A percentile compares a stretch with the other conserved stretches of the same genome.
Evolutionary conservation across 306 rosid species (phyloP).

Genomic region (Urtica urens): DNA sequence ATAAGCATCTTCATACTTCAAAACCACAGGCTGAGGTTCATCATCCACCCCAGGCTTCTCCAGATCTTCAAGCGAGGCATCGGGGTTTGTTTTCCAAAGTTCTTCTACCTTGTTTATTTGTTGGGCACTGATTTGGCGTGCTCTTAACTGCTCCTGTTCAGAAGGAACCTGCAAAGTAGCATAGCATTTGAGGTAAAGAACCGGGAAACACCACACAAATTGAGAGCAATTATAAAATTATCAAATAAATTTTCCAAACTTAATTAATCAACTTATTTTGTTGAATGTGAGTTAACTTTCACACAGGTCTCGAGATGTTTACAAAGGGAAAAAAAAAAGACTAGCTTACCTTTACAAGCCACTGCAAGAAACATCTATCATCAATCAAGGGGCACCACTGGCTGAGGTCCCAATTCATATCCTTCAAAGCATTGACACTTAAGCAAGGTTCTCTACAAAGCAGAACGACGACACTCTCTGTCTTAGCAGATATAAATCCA

Average conservation of each 20-base stretch:
- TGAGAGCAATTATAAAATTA: neutral
- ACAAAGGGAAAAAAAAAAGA: slow-evolving; percentile 9
- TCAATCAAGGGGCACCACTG: slow-evolving; percentile 99
- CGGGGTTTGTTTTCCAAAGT: slow-evolving; percentile 97
- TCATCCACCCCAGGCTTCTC: slow-evolving; percentile 99
- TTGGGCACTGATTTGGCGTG: slow-evolving; percentile 99
- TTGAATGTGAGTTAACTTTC: too few species aligned
- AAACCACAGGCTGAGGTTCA: slow-evolving; percentile 91
- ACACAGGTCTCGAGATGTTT: too few species aligned
- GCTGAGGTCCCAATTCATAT: slow-evolving; percentile 99
- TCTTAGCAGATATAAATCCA: slow-evolving; percentile 96
- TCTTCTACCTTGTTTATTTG: slow-evolving; percentile 98
- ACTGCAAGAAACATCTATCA: slow-evolving; percentile 98
- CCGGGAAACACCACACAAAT: neutral
- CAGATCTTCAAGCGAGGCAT: slow-evolving; percentile 97
- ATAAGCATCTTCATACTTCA: slow-evolving; percentile 98
- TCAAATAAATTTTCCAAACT: neutral
- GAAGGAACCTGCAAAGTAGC: slow-evolving; percentile 70
- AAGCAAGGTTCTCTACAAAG: slow-evolving; percentile 98
- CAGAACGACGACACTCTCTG: slow-evolving; percentile 99
- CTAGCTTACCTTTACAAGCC: slow-evolving; percentile 92
- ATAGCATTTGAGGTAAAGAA: slow-evolving; percentile 7
- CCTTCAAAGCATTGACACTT: slow-evolving; percentile 98
- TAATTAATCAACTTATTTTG: too few species aligned
- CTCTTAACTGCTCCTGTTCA: slow-evolving; percentile 98